phyloP scores from a whole-genome alignment of 73 alveolate genomes.

The Vitrella brassicaformis region DNA sequence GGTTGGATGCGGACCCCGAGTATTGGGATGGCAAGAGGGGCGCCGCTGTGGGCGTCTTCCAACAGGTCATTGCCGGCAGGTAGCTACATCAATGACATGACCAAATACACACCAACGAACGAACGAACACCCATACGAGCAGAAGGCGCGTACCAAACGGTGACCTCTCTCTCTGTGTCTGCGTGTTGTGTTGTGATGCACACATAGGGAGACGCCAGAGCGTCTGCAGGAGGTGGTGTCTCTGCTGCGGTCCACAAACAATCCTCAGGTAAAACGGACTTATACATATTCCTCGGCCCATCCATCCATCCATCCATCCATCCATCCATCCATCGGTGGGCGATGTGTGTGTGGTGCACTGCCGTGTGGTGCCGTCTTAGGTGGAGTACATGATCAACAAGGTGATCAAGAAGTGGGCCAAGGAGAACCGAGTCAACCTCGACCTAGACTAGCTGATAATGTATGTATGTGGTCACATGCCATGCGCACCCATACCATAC shows the following conservation, averaged over 20 bases:
- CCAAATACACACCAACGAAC: neutral
- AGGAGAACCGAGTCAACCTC: conserved; percentile 19
- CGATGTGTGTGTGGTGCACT: neutral
- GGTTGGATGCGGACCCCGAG: conserved; percentile 92
- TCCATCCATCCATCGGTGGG: neutral
- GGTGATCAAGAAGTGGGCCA: conserved; percentile 86
- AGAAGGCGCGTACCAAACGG: neutral
- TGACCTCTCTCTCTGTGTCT: conserved; percentile 1
- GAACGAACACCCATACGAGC: neutral
- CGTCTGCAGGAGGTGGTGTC: conserved; percentile 61
- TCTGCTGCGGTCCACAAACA: conserved; percentile 66
- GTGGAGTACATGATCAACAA: conserved; percentile 62
- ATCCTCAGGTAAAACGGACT: conserved; percentile 47
- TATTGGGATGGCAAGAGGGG: conserved; percentile 81
- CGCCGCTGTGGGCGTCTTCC: conserved; percentile 86
- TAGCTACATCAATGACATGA: neutral
- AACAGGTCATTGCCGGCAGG: conserved; percentile 72
- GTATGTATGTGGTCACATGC: too few relatives aligned
- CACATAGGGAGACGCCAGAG: conserved; percentile 27
- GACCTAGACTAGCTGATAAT: too few relatives aligned
- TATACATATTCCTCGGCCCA: neutral
- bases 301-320: neutral
- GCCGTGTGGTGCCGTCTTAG: neutral
- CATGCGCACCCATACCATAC: too few relatives aligned
- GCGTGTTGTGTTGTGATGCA: conserved; percentile 12